Evolutionary conservation across 306 rosid genomes (phyloP), one percentile per base, ranked within the genome.

Genomic region (Dryas alaskensis): DNA sequence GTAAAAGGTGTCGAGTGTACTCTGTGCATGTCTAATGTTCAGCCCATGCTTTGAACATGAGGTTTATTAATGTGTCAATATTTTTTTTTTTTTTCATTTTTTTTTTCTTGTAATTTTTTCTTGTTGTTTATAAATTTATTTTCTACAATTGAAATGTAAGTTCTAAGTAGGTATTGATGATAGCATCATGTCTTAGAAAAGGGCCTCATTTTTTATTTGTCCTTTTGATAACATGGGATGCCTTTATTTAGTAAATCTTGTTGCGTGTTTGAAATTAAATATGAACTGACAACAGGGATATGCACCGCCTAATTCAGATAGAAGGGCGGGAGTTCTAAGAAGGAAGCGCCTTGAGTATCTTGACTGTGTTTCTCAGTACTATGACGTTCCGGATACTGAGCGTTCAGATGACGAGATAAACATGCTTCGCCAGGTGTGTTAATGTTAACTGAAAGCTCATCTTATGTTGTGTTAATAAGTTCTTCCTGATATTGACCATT

Each of bases 271-370:
- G 77, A 86, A 87, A 84, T 87, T 93, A 82, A 85, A 79, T 68
- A 90, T 86, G 81, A 85, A 90, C 87, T 89, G 91, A 80, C 89
- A 76, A 93, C 96, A 93, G 98, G 98, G 98, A 84, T 93, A 90
- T 84, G 98, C 98, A 90, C 92, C 98, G 78, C 85, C 96, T 86
- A 93, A 93, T 90, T 93, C 98, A 86, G 98, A 93, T 84, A 86
- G 98, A 89, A 86, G 90, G 97, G 98, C 85, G 80, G 98, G 93
- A 57, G 92, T 93, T 86, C 78, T 93, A 70, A 87, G 84, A 79
- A 89, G 98, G 86, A 93, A 93, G 90, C 94, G 96, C 40, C 86
- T 93, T 8, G 96, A 89, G 87, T 93, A 93, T 89, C 98, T 93
- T 51, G 98, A 93, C 54, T 83, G 86, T 79, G 92, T 90, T 74